Evolutionary conservation across 495 filamentous ascomycete genomes (phyloP).

Genomic region (Ramalina intermedia): DNA sequence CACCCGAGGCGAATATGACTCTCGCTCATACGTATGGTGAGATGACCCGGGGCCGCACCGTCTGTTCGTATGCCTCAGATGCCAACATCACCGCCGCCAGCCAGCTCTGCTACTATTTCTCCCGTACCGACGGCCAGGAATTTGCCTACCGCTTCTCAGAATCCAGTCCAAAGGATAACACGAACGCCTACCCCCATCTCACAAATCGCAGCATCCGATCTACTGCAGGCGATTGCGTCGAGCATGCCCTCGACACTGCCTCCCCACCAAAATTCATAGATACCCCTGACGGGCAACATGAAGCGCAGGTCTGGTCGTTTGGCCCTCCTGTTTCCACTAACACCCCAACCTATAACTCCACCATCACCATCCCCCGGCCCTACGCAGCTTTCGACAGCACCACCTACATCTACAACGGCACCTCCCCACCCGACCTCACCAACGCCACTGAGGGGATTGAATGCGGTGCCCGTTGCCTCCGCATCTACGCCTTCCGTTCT

Average conservation of each 20-base stretch:
- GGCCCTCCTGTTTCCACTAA: slow-evolving; percentile 1
- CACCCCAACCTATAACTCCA: neutral
- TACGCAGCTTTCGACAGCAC: slow-evolving; percentile 5
- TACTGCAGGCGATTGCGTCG: slow-evolving; percentile 4
- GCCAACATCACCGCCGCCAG: neutral
- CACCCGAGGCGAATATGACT: neutral
- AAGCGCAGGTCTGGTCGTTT: neutral
- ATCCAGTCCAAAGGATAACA: slow-evolving; percentile 5
- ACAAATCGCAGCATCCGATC: slow-evolving; percentile 8
- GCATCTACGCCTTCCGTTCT: slow-evolving; percentile 7
- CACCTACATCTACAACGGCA: slow-evolving; percentile 13
- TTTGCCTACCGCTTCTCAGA: slow-evolving; percentile 11
- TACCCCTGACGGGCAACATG: neutral
- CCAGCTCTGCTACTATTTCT: slow-evolving; percentile 2
- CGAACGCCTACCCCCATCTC: slow-evolving; percentile 7
- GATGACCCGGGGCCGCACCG: neutral
- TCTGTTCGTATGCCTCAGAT: neutral
- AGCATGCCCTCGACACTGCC: neutral
- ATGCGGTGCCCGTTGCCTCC: slow-evolving; percentile 14
- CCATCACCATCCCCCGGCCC: slow-evolving; percentile 3
- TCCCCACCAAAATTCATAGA: neutral
- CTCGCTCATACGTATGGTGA: neutral
- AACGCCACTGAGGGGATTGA: neutral
- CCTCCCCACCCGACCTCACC: neutral
- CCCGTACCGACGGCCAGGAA: neutral